Conservation (phyloP, 2,329 filamentous ascomycete species). For the Cordyceps militaris region DNA sequence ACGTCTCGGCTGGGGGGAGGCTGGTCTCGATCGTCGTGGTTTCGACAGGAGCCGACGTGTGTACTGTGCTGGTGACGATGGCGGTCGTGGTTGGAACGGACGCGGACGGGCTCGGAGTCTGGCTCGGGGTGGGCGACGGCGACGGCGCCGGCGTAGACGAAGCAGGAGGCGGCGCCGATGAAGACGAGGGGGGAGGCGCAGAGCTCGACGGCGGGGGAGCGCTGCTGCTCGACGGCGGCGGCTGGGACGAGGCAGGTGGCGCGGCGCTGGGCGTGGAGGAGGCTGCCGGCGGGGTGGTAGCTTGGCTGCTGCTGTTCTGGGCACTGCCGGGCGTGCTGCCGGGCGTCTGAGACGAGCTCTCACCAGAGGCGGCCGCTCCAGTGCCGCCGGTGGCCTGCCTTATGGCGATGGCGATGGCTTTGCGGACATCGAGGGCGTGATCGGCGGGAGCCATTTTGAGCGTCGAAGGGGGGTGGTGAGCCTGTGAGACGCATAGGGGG, state of each 20-base stretch:
- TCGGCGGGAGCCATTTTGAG: constrained; percentile 5
- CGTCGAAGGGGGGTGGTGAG: background rate
- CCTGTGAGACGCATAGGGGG: background rate
- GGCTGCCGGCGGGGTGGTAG: background rate
- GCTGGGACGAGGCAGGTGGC: background rate
- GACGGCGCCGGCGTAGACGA: background rate
- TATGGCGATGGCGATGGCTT: background rate
- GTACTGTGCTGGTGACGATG: constrained; percentile 1
- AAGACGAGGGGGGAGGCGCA: background rate
- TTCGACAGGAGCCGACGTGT: constrained; percentile 3
- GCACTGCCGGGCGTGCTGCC: background rate
- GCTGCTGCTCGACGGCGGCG: background rate
- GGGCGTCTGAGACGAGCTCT: background rate
- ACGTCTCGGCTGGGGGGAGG: constrained; percentile 17
- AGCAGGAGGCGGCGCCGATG: background rate
- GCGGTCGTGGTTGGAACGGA: background rate
- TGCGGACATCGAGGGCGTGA: background rate
- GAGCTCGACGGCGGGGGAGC: background rate
- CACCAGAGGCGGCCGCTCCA: background rate
- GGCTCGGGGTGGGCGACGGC: constrained; percentile 10
- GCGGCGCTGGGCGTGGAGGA: background rate
- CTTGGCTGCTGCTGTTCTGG: background rate
- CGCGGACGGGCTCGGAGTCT: background rate
- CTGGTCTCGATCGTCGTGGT: background rate
- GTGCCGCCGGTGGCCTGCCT: constrained; percentile 1